Percentiles rank a stretch among this genome's conserved stretches.
These are phyloP conservation scores for Solanum medicagineum DNA, from an alignment of 257 asterid species.

Conservation along the genomic window DNA sequence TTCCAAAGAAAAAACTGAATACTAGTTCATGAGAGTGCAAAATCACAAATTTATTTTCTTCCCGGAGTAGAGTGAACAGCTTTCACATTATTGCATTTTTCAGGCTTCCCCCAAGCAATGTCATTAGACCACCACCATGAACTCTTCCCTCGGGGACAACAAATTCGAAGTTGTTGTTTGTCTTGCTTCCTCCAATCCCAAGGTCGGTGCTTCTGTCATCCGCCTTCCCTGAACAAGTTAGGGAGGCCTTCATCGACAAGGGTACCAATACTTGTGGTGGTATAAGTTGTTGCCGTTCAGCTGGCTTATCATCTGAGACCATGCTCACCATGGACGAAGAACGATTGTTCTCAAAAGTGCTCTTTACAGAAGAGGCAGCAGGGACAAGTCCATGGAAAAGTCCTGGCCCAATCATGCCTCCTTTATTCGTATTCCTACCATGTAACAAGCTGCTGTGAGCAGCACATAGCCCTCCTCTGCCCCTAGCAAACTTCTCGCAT, in stretches of 20 bases:
- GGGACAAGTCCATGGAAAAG: slow-evolving; percentile 65
- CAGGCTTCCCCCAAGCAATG: slow-evolving; percentile 65
- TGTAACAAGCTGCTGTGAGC: slow-evolving; percentile 67
- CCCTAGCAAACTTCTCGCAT: slow-evolving; percentile 86
- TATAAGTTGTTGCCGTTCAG: slow-evolving; percentile 44
- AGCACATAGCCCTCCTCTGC: slow-evolving; percentile 81
- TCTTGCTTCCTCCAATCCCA: slow-evolving; percentile 1
- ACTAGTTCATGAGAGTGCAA: slow-evolving; percentile 1
- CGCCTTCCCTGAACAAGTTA: slow-evolving; percentile 27
- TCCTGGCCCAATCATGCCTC: slow-evolving; percentile 62
- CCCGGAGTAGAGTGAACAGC: neutral
- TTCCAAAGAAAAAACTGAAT: slow-evolving; percentile 1
- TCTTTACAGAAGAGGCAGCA: slow-evolving; percentile 12
- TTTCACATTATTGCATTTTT: slow-evolving; percentile 26
- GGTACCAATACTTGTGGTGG: slow-evolving; percentile 90
- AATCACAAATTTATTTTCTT: neutral
- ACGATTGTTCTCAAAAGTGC: slow-evolving; percentile 24
- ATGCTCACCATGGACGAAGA: slow-evolving; percentile 43
- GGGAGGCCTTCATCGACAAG: slow-evolving; percentile 63
- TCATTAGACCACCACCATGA: slow-evolving; percentile 89
- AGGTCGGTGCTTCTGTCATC: slow-evolving; percentile 21
- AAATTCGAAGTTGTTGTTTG: slow-evolving; percentile 18
- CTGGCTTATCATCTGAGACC: slow-evolving; percentile 45
- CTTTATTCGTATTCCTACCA: slow-evolving; percentile 30
- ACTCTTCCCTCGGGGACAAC: slow-evolving; percentile 77